Evolutionary conservation across 768 basidiomycete genomes (phyloP), one percentile per base, ranked within the genome.

Genomic region (Phylloporus sp.): DNA sequence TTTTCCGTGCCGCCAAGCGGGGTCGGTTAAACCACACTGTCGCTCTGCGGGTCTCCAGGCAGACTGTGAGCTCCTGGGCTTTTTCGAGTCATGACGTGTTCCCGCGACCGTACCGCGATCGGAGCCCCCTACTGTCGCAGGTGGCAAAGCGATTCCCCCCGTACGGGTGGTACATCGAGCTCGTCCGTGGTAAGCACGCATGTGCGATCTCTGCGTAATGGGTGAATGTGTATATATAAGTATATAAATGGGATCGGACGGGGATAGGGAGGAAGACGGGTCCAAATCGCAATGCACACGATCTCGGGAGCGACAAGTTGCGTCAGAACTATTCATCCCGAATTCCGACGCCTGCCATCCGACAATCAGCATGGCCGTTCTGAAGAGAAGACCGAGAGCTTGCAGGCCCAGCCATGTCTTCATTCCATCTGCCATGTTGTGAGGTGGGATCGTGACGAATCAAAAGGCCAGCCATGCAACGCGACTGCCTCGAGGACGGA

Each of bases 401-500:
- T 53, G 36, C 38, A 50, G 50, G 39, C 51, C n/a, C 49, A 52
- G 48, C 38, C 43, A 48, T n/a, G 40, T n/a, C 51, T 22, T 43
- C 62, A 36, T 36, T 11, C 18, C 6, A 20, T 36, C 35, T 36
- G 35, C 42, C 32, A 56, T 46, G 52, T 53, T 28, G 55, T 54
- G 58, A 56, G 44, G 52, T 42, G 45, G 29, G 49, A 64, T 51
- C 47, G 59, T 61, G 62, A 62, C 28, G 32, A 35, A 49, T 38
- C n/a, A n/a, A 51, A 56, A 47, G 27, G 50, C 52, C 20, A 39
- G 52, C 44, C 47, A 50, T 59, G 58, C 67, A 70, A 68, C 58
- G 64, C 58, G 62, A 62, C 54, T 59, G 58, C 67, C 67, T 68
- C 66, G 69, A 68, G 67, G 67, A 70, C 55, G 65, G 58, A 53